Base-by-base conservation (phyloP, 495 filamentous ascomycete species). In the Penicillium bialowiezense region DNA sequence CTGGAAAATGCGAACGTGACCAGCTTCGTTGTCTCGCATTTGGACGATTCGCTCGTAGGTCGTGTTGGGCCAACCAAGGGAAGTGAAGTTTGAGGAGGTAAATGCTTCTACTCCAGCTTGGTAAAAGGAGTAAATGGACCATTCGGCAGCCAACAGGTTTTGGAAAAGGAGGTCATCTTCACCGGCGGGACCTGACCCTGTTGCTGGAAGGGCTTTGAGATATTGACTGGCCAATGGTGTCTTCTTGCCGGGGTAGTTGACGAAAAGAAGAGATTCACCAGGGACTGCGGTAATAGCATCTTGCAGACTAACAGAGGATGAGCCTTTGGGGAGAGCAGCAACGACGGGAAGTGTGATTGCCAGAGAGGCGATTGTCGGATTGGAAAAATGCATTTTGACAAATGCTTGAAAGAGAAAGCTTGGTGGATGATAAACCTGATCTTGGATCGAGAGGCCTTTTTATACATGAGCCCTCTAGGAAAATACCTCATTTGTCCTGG, bases 11-110 rank as follows among this genome's bases (percentile, higher is more conserved):
- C 75, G 76, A 19, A 77, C 56, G 47, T 81, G 78, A 28, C 77
- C 78, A 33, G 78, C 78, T 56, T 80, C 78, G 52, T 80, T 81
- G 61, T 80, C 71, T 38, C 78, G 73, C 41, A 81, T 78, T 49
- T 81, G 73, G 39, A 64, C 56, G 51, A 81, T 71, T 12, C 75
- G 70, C n/a, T 66, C 52, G 44, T 74, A 75, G 1, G 78, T 80
- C 5, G 54, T 68, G 31, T 68, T 60, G 5, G 75, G 75, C 24
- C 71, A 60, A 32, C 73, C 1, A 60, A 50, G 19, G 50, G 20
- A 26, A 67, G 23, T 26, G 23, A 26, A 26, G 23, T 26, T 26
- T 26, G 23, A 4, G 23, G 23, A 26, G 3, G 23, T 72, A 58
- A 78, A 81, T 10, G 51, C 45, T 41, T 78, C 74, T 17, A 79